These are phyloP conservation scores for Yamadazyma siamensis DNA, from an alignment of 1,139 yeast genomes.

Conservation along the genomic window DNA sequence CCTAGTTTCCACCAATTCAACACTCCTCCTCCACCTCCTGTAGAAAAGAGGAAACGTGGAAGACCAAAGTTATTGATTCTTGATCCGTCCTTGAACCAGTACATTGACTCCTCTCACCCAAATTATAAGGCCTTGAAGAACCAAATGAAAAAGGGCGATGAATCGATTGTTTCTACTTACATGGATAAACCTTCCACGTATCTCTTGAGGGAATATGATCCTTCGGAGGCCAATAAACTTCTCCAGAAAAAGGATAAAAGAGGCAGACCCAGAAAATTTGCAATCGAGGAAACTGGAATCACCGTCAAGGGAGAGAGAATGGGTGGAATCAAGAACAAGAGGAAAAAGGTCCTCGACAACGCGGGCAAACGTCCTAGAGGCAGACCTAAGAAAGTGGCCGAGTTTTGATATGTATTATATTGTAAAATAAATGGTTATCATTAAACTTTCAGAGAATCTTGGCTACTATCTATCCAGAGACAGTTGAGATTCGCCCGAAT, in stretches of 20 bases:
- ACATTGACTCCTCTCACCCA: slow-evolving; percentile 44
- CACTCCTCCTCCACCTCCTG: slow-evolving; percentile 7
- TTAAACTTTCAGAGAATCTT: too few relatives aligned
- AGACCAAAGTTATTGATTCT: slow-evolving; percentile 43
- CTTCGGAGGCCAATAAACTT: slow-evolving; percentile 37
- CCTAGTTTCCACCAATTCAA: slow-evolving; percentile 10
- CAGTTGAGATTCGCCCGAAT: too few relatives aligned
- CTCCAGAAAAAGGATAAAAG: slow-evolving; percentile 41
- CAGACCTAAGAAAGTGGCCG: slow-evolving; percentile 12
- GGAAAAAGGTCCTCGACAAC: slow-evolving; percentile 17
- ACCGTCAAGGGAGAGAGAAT: slow-evolving; percentile 46
- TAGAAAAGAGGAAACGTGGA: slow-evolving; percentile 38
- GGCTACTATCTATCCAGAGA: too few relatives aligned
- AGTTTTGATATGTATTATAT: slow-evolving; percentile 2
- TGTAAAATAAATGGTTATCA: too few relatives aligned
- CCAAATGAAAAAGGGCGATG: slow-evolving; percentile 24
- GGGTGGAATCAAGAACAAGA: slow-evolving; percentile 30
- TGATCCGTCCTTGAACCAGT: slow-evolving; percentile 41
- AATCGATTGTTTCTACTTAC: slow-evolving; percentile 9
- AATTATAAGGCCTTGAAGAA: slow-evolving; percentile 40
- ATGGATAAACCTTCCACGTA: slow-evolving; percentile 6
- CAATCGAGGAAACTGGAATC: slow-evolving; percentile 47
- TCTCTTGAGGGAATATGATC: slow-evolving; percentile 23
- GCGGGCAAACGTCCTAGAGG: slow-evolving; percentile 15
- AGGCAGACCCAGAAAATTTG: slow-evolving; percentile 53